Evolutionary conservation across 805 yeast species (phyloP).

Genomic region (Cyberlindnera samutprakarnensis): DNA sequence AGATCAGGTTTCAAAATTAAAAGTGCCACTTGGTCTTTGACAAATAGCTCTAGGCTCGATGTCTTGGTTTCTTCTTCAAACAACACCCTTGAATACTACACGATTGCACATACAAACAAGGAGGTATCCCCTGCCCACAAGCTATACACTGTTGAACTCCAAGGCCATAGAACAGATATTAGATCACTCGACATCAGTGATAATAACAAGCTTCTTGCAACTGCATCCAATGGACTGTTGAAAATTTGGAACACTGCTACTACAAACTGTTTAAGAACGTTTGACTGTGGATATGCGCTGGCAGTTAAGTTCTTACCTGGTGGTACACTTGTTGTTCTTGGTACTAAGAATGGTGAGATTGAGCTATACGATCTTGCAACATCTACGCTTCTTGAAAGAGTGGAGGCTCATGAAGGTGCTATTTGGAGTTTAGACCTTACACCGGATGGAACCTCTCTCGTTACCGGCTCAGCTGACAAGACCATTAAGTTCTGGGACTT

Average conservation of each 20-base stretch:
- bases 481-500: conserved; percentile 86
- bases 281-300: conserved; percentile 83
- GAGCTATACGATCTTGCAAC: conserved; percentile 83
- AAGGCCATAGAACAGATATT: conserved; percentile 88
- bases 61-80: conserved; percentile 59
- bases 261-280: conserved; percentile 71
- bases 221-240: conserved; percentile 85
- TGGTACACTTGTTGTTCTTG: conserved; percentile 77
- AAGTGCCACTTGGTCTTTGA: conserved; percentile 56
- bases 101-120: conserved; percentile 49
- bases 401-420: conserved; percentile 77
- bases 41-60: conserved; percentile 43
- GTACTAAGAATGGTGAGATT: conserved; percentile 80
- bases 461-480: conserved; percentile 94
- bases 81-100: conserved; percentile 69
- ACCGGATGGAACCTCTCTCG: conserved; percentile 74
- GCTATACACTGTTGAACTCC: conserved; percentile 54
- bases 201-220: conserved; percentile 73
- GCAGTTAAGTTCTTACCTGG: conserved; percentile 84
- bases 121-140: conserved; percentile 43
- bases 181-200: conserved; percentile 76
- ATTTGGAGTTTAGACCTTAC: conserved; percentile 89
- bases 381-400: conserved; percentile 61
- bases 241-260: conserved; percentile 84
- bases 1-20: conserved; percentile 60